Evolutionary conservation across 352 stramenopile genomes (phyloP).

Genomic region (Stramenopiles sp.): DNA sequence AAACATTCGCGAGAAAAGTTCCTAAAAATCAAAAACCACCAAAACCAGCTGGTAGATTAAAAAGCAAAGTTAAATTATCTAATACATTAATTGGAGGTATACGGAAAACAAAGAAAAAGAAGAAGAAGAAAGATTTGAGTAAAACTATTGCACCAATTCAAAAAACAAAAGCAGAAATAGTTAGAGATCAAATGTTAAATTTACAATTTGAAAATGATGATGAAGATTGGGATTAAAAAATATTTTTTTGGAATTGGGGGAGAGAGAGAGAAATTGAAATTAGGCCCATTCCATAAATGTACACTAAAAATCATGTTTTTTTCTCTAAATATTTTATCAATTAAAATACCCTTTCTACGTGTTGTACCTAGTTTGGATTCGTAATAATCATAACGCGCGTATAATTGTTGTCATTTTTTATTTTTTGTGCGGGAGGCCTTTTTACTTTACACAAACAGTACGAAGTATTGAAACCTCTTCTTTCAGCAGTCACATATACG

Average conservation of each 20-base stretch:
- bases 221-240: neutral
- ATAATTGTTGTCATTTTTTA: too few relatives aligned
- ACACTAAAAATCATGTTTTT: too few relatives aligned
- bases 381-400: too few relatives aligned
- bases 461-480: too few relatives aligned
- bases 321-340: neutral
- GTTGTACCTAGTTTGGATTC: too few relatives aligned
- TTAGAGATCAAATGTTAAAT: neutral
- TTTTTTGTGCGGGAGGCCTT: too few relatives aligned
- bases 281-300: too few relatives aligned
- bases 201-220: neutral
- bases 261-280: too few relatives aligned
- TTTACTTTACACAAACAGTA: too few relatives aligned
- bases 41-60: neutral
- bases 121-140: neutral
- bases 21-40: neutral
- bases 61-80: constrained; percentile 4
- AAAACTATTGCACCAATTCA: neutral
- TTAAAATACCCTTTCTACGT: too few relatives aligned
- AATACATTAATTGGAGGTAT: neutral
- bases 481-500: too few relatives aligned
- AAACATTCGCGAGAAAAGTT: neutral
- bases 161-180: neutral
- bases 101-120: neutral
- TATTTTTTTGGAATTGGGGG: too few relatives aligned